Evolutionary conservation across 202 grass and related monocot species (phyloP).

Genomic region (Elaeis oleifera): DNA sequence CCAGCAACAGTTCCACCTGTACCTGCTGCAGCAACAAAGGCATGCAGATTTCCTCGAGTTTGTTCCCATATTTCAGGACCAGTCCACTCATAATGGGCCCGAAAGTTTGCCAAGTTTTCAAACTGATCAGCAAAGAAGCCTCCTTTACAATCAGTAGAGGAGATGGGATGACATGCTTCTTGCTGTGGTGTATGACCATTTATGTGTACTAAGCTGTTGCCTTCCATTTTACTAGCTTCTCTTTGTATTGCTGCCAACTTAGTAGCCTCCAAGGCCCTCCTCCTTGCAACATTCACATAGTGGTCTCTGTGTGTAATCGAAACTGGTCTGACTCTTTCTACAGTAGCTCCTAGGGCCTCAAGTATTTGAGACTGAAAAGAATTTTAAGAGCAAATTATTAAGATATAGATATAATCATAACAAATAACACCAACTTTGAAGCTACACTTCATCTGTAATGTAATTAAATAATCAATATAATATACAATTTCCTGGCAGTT

Average conservation of each 20-base stretch:
- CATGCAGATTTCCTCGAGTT: slow-evolving; percentile 53
- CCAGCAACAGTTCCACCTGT: slow-evolving; percentile 90
- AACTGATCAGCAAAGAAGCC: slow-evolving; percentile 95
- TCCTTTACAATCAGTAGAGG: slow-evolving; percentile 38
- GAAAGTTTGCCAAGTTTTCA: slow-evolving; percentile 88
- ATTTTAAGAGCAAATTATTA: not conserved
- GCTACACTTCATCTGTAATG: no score
- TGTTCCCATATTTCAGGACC: slow-evolving; percentile 96
- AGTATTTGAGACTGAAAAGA: slow-evolving; percentile 79
- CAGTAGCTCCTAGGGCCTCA: slow-evolving; percentile 76
- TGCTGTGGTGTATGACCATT: slow-evolving; percentile 24
- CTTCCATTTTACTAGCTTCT: slow-evolving; percentile 17
- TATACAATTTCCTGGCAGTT: no score
- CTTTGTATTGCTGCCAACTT: slow-evolving; percentile 23
- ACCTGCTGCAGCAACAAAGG: slow-evolving; percentile 79
- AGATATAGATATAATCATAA: no score
- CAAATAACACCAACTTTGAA: no score
- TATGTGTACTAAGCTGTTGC: slow-evolving; percentile 18
- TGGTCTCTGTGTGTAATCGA: slow-evolving; percentile 82
- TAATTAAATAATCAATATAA: no score
- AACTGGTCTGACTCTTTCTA: slow-evolving; percentile 89
- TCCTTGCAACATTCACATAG: slow-evolving; percentile 92
- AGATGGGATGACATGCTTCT: slow-evolving; percentile 14
- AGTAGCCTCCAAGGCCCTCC: slow-evolving; percentile 74
- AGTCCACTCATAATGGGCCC: slow-evolving; percentile 85